A percentile compares a stretch with the other conserved stretches of the same genome.
Conservation (phyloP, 257 asterid species). For the Capsicum pubescens region DNA sequence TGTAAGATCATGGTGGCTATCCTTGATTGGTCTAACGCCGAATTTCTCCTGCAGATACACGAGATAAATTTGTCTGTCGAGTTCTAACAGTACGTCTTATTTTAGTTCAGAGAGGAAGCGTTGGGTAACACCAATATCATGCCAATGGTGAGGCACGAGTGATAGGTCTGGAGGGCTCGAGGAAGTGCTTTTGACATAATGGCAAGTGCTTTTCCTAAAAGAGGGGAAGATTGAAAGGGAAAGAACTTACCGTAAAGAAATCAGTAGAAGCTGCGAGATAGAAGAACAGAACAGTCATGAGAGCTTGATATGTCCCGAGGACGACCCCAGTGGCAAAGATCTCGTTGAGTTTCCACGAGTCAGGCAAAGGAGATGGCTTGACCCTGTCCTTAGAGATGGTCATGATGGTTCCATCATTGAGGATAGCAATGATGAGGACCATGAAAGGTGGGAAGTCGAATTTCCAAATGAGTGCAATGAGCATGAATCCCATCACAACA, state of each 20-base stretch:
- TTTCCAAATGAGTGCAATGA: constrained; percentile 49
- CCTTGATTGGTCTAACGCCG: constrained; percentile 50
- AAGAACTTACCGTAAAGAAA: constrained; percentile 43
- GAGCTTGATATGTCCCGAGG: constrained; percentile 47
- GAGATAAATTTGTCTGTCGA: background rate
- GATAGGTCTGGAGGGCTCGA: background rate
- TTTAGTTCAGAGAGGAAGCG: background rate
- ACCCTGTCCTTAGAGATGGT: constrained; percentile 51
- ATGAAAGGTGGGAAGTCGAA: constrained; percentile 57
- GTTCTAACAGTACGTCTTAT: background rate
- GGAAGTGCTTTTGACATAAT: background rate
- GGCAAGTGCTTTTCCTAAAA: background rate
- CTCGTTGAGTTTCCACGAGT: constrained; percentile 48
- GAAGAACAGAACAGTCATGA: constrained; percentile 47
- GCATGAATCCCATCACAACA: constrained; percentile 53
- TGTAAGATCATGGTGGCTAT: constrained; percentile 44
- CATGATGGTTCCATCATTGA: constrained; percentile 56
- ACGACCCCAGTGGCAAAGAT: constrained; percentile 47
- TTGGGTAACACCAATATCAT: background rate
- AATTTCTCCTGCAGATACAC: constrained; percentile 41
- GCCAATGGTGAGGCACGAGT: background rate
- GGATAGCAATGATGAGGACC: constrained; percentile 57
- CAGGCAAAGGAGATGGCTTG: constrained; percentile 51
- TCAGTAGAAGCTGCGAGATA: constrained; percentile 40
- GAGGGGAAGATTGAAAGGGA: background rate